These are phyloP conservation scores for Blastocystis sp. DNA, from an alignment of 352 stramenopile species.

Conservation along the genomic window DNA sequence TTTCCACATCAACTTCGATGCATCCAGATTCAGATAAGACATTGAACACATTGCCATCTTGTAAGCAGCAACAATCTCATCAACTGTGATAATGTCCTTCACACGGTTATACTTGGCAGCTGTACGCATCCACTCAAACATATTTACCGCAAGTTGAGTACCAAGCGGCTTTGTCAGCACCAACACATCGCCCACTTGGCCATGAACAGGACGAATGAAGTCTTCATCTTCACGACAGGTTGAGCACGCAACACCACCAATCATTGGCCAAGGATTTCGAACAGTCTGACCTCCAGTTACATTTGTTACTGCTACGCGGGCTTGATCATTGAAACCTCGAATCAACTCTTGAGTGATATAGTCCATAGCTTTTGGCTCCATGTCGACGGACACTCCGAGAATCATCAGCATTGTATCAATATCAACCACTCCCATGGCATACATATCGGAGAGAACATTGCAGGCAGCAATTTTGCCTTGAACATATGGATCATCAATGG, in stretches of 20 bases:
- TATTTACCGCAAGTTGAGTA: conserved; percentile 79
- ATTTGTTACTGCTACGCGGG: conserved; percentile 78
- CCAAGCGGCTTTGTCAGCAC: conserved; percentile 89
- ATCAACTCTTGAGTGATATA: conserved; percentile 89
- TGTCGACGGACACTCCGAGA: conserved; percentile 84
- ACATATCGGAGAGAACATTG: conserved; percentile 89
- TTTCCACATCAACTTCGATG: conserved; percentile 85
- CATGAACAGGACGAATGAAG: conserved; percentile 85
- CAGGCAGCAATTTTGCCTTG: conserved; percentile 86
- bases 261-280: conserved; percentile 90
- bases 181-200: conserved; percentile 82
- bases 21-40: conserved; percentile 86
- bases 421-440: conserved; percentile 87
- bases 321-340: conserved; percentile 81
- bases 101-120: conserved; percentile 79
- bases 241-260: conserved; percentile 85
- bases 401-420: conserved; percentile 92
- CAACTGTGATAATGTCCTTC: conserved; percentile 74
- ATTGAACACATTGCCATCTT: conserved; percentile 86
- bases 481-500: conserved; percentile 86
- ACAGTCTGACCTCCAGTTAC: conserved; percentile 90
- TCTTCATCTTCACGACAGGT: conserved; percentile 74
- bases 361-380: conserved; percentile 83
- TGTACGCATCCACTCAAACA: conserved; percentile 65
- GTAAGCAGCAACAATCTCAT: conserved; percentile 83